Evolutionary conservation across 202 grass and related monocot genomes (phyloP), one percentile per base, ranked within the genome.

Genomic region (Sporobolus alterniflorus): DNA sequence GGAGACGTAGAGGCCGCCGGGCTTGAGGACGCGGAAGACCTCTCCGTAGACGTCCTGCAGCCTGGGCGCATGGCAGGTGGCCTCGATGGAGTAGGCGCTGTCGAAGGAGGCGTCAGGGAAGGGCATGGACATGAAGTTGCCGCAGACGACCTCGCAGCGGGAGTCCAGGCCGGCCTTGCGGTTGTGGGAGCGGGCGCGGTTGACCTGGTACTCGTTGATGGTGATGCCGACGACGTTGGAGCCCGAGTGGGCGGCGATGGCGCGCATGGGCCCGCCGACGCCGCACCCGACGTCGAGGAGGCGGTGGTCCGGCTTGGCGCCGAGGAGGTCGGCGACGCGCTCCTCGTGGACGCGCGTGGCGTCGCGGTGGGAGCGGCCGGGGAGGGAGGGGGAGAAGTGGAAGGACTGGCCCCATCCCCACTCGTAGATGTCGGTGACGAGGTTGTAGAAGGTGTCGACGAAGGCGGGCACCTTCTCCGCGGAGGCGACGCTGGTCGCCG

Each of bases 381-480:
- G 82, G 16, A 98, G 57, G 1, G 96, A 93, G 0, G 96, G 96
- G 11, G 96, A 98, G 92, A 98, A 98, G 76, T 98, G 96, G 87
- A 98, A 98, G 12, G 96, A 98, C 84, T 98, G 96, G 62, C 96
- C 96, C 96, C 92, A 98, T 0, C 96, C 96, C 96, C 96, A 95
- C 87, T 98, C 96, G 72, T 95, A 98, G 76, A 98, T 98, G 87
- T 98, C 96, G 50, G 96, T 98, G 79, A 98, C 96, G 29, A 98
- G 92, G 89, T 98, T 93, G 83, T 98, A 95, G 87, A 93, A 98
- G 84, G 96, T 98, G 73, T 98, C 96, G 71, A 98, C 96, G 80
- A 98, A 98, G 75, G 75, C 92, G 2, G 96, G 92, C 30, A 98
- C 93, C 79, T 88, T 89, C 67, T 95, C 92, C 17, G 88, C 91